Evolutionary conservation across 202 grass and related monocot species (phyloP).

Genomic region (Cymbopogon flexuosus): DNA sequence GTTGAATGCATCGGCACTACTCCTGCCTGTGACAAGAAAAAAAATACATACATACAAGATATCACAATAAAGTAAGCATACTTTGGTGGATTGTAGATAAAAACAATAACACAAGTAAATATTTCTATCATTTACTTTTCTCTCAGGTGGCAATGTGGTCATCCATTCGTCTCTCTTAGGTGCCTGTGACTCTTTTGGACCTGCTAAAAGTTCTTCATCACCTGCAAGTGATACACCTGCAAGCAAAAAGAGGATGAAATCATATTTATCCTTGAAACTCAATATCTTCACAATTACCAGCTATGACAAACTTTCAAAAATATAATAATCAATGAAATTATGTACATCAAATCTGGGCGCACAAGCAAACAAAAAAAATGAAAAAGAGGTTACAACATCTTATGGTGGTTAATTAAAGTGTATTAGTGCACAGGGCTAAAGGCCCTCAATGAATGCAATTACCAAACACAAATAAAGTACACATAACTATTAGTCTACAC

Average conservation of each 20-base stretch:
- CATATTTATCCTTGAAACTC: constrained; percentile 1
- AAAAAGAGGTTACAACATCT: neutral
- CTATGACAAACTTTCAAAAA: neutral
- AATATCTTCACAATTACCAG: neutral
- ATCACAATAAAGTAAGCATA: constrained; percentile 1
- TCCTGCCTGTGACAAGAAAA: constrained; percentile 52
- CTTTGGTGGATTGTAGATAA: constrained; percentile 14
- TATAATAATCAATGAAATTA: neutral
- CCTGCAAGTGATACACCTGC: constrained; percentile 83
- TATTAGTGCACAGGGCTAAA: neutral
- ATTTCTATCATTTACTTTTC: constrained; percentile 64
- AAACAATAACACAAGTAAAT: constrained; percentile 7
- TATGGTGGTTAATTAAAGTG: neutral
- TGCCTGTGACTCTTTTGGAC: constrained; percentile 60
- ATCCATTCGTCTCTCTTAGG: constrained; percentile 96
- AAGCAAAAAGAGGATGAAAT: neutral
- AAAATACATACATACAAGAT: constrained; percentile 16
- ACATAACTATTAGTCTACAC: neutral
- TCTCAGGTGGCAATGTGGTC: constrained; percentile 90
- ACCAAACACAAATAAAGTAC: neutral
- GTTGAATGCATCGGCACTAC: constrained; percentile 87
- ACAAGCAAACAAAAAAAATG: neutral
- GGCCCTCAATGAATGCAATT: neutral
- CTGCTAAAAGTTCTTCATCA: constrained; percentile 84
- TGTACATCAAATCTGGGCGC: neutral